A percentile compares a stretch with the other conserved stretches of the same genome.
These are phyloP conservation scores for Candida sanyaensis DNA, from an alignment of 1,139 yeast species.

Conservation along the genomic window DNA sequence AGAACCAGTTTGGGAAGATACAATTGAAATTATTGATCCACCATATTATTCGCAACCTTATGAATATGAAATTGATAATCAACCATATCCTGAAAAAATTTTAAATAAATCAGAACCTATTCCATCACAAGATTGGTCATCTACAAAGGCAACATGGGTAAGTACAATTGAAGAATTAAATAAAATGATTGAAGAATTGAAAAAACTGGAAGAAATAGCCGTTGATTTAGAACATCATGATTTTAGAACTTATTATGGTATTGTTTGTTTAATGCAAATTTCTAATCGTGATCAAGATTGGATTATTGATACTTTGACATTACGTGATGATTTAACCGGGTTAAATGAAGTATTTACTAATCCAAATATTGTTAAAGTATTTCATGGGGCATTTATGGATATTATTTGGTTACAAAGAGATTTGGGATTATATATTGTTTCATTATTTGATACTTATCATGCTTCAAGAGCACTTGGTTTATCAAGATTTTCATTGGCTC, in stretches of 20 bases:
- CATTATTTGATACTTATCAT: slow-evolving; percentile 89
- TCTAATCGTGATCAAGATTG: slow-evolving; percentile 80
- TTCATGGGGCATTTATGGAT: slow-evolving; percentile 98
- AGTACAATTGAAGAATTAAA: slow-evolving; percentile 55
- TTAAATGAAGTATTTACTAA: slow-evolving; percentile 79
- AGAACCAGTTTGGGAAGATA: slow-evolving; percentile 26
- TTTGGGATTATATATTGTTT: slow-evolving; percentile 85
- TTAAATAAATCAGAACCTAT: slow-evolving; percentile 51
- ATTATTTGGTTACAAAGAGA: slow-evolving; percentile 97
- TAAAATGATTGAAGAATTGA: slow-evolving; percentile 56
- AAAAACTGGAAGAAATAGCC: slow-evolving; percentile 65
- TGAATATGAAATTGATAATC: slow-evolving; percentile 67
- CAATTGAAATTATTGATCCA: slow-evolving; percentile 46
- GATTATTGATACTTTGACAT: slow-evolving; percentile 75
- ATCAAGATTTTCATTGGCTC: slow-evolving; percentile 84
- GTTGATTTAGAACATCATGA: slow-evolving; percentile 99
- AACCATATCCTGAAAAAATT: slow-evolving; percentile 67
- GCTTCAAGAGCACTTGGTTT: slow-evolving; percentile 80
- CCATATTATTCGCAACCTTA: slow-evolving; percentile 83
- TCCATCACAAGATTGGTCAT: slow-evolving; percentile 65
- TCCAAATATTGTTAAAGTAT: slow-evolving; percentile 79
- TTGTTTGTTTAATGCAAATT: slow-evolving; percentile 93
- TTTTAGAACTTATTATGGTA: slow-evolving; percentile 83
- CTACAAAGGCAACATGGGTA: slow-evolving; percentile 69
- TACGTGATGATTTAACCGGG: slow-evolving; percentile 68